These are phyloP conservation scores for Wallacemonas sp. DNA, from an alignment of 208 protist species.

Conservation along the genomic window DNA sequence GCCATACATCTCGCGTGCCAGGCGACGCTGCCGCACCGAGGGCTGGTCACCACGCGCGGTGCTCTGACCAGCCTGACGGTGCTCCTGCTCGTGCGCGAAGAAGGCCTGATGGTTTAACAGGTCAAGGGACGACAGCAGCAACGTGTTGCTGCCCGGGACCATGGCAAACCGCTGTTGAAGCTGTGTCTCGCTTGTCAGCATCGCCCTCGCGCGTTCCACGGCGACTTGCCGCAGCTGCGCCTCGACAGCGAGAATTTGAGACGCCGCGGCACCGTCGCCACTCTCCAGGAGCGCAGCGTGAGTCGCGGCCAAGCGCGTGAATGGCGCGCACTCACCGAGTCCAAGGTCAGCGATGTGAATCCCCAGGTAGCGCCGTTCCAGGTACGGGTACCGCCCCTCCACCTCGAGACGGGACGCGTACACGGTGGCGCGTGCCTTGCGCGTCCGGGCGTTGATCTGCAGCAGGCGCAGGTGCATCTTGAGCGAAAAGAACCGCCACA, in stretches of 20 bases:
- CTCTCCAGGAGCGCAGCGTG: neutral
- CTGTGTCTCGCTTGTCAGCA: conserved; percentile 16
- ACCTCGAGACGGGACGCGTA: conserved; percentile 32
- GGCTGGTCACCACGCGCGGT: neutral
- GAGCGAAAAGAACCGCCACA: conserved; percentile 15
- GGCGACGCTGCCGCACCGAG: conserved; percentile 19
- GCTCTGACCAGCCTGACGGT: conserved; percentile 9
- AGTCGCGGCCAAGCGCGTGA: conserved; percentile 18
- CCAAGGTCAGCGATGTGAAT: conserved; percentile 43
- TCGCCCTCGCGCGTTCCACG: conserved; percentile 16
- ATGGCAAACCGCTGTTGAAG: conserved; percentile 30
- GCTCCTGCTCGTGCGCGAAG: conserved; percentile 18
- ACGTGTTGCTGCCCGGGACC: conserved; percentile 17
- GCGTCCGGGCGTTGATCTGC: conserved; percentile 35
- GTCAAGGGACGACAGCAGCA: conserved; percentile 17
- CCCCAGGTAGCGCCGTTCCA: conserved; percentile 39
- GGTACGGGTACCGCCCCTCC: conserved; percentile 54
- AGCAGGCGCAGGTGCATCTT: conserved; percentile 24
- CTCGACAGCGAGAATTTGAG: conserved; percentile 7
- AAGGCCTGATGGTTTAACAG: conserved; percentile 27
- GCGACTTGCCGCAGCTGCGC: conserved; percentile 15
- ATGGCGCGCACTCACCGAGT: conserved; percentile 34
- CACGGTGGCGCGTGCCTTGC: conserved; percentile 34
- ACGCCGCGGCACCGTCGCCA: neutral
- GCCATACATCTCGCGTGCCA: conserved; percentile 35